phyloP scores from a whole-genome alignment of 176 grass and related monocot genomes.

The Themeda triandra region DNA sequence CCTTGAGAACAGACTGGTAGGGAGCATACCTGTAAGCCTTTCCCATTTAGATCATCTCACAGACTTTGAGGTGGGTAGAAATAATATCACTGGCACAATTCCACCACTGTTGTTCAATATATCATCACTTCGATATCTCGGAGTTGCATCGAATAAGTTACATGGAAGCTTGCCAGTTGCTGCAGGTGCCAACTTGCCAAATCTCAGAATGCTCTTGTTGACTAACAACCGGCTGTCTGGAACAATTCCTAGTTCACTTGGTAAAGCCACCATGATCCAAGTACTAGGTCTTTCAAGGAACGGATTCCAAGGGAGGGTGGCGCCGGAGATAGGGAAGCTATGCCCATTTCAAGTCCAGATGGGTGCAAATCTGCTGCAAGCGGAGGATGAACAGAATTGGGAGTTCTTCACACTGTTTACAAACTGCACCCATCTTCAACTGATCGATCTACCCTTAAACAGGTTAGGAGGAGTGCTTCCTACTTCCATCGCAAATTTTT shows the following conservation, averaged over 20 bases:
- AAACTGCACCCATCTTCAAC: slow-evolving; percentile 18
- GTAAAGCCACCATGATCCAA: slow-evolving; percentile 3
- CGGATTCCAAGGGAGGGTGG: slow-evolving; percentile 11
- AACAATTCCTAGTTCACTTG: slow-evolving; percentile 15
- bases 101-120: slow-evolving; percentile 23
- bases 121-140: background rate
- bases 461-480: background rate
- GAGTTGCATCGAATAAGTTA: slow-evolving; percentile 7
- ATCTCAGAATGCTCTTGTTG: background rate
- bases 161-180: background rate
- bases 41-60: background rate
- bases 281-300: background rate
- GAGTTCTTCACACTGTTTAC: slow-evolving; percentile 27
- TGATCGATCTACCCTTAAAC: background rate
- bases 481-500: slow-evolving; percentile 32
- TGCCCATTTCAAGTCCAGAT: slow-evolving; percentile 1
- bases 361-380: background rate
- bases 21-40: slow-evolving; percentile 7
- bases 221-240: slow-evolving; percentile 7
- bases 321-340: slow-evolving; percentile 14
- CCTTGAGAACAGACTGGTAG: background rate
- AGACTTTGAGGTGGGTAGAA: background rate
- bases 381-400: slow-evolving; percentile 1
- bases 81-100: slow-evolving; percentile 20
- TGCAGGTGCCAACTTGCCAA: background rate